Conservation (phyloP, 2,329 filamentous ascomycete genomes). For the Ceratocystis lukuohia region DNA sequence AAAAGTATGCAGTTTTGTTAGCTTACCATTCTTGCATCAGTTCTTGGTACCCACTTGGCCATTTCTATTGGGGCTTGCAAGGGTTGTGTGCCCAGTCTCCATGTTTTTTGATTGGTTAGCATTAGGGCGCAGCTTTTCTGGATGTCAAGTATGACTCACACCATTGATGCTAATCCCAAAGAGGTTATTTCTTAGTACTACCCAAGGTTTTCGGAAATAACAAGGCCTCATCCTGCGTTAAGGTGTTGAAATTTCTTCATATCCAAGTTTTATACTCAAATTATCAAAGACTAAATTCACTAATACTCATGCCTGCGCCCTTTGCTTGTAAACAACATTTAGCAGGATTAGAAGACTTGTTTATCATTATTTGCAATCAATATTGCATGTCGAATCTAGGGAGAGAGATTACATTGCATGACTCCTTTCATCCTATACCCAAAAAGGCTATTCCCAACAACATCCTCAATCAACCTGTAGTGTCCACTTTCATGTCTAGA, state of each 20-base stretch:
- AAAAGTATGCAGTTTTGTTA: background rate
- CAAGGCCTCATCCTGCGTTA: background rate
- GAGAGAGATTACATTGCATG: background rate
- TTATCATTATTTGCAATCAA: background rate
- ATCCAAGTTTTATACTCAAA: too few relatives aligned
- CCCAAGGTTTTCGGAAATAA: background rate
- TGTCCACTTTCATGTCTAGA: slow-evolving; percentile 22
- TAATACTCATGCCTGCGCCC: background rate
- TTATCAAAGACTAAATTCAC: background rate
- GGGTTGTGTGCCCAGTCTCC: slow-evolving; percentile 1
- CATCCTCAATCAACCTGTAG: background rate
- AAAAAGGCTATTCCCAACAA: background rate
- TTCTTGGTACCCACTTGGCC: background rate
- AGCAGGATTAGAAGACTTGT: background rate
- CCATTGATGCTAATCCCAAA: background rate
- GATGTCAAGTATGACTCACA: slow-evolving; percentile 10
- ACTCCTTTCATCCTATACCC: background rate
- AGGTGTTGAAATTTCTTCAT: background rate
- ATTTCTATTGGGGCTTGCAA: background rate
- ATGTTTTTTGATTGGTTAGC: background rate
- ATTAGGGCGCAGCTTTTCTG: slow-evolving; percentile 4
- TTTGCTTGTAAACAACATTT: background rate
- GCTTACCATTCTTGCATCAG: background rate
- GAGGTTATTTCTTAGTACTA: background rate
- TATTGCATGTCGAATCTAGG: background rate